Evolutionary conservation across 306 rosid genomes (phyloP).

Genomic region (Lathyrus aphaca): DNA sequence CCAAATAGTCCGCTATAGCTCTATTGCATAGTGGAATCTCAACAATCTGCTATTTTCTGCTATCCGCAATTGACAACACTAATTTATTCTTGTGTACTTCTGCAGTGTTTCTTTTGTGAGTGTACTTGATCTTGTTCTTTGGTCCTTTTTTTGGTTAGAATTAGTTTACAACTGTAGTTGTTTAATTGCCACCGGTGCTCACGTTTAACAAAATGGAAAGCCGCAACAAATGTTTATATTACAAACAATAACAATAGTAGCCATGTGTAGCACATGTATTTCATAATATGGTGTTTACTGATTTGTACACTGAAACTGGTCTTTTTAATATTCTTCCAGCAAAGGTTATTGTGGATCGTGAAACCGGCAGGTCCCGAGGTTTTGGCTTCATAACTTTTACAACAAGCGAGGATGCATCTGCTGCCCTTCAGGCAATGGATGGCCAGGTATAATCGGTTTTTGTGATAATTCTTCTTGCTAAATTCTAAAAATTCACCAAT

Average conservation of each 20-base stretch:
- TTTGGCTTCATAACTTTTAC: slow-evolving; percentile 53
- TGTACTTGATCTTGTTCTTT: neutral
- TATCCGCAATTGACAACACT: no score
- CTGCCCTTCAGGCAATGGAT: slow-evolving; percentile 56
- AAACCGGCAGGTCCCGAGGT: slow-evolving; percentile 55
- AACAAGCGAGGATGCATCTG: slow-evolving; percentile 54
- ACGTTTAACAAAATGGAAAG: neutral
- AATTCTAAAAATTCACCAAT: slow-evolving; percentile 24
- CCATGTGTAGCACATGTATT: slow-evolving; percentile 16
- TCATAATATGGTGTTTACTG: slow-evolving; percentile 20
- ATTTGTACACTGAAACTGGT: slow-evolving; percentile 9
- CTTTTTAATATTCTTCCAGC: slow-evolving; percentile 43
- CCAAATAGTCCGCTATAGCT: no score
- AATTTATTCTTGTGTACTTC: slow-evolving; percentile 2
- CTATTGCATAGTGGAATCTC: no score
- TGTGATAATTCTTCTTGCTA: neutral
- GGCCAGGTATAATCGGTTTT: slow-evolving; percentile 50
- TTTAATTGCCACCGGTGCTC: slow-evolving; percentile 1
- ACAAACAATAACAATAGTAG: slow-evolving; percentile 2
- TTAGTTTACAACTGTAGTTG: slow-evolving; percentile 13
- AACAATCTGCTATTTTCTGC: no score
- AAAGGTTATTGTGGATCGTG: slow-evolving; percentile 51
- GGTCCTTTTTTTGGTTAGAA: slow-evolving; percentile 26
- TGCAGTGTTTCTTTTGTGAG: slow-evolving; percentile 12
- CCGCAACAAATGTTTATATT: slow-evolving; percentile 13